These are phyloP conservation scores for Vitis hybrid DNA, from an alignment of 177 flowering plant species.

Conservation along the genomic window DNA sequence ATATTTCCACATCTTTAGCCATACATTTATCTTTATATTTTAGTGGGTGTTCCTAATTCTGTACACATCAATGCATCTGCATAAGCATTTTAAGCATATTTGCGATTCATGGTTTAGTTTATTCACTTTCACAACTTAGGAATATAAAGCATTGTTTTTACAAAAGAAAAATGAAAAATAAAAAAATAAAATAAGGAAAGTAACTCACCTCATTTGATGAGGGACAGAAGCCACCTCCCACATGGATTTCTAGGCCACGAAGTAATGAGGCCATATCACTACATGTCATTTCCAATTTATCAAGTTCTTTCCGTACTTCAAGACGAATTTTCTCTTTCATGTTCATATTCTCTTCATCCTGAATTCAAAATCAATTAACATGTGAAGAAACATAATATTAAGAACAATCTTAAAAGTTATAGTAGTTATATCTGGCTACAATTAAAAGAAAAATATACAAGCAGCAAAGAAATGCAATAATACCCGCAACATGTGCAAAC, in stretches of 20 bases:
- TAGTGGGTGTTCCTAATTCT: too few relatives aligned
- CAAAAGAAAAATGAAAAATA: neutral
- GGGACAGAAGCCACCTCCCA: slow-evolving; percentile 51
- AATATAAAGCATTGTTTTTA: too few relatives aligned
- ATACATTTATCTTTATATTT: too few relatives aligned
- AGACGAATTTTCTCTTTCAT: slow-evolving; percentile 72
- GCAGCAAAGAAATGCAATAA: neutral
- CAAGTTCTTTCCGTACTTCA: slow-evolving; percentile 62
- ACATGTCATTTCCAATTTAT: slow-evolving; percentile 48
- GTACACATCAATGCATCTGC: too few relatives aligned
- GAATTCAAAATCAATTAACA: slow-evolving; percentile 17
- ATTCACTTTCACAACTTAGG: too few relatives aligned
- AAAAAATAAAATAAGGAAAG: neutral
- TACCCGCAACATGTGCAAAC: neutral
- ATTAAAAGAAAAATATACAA: neutral
- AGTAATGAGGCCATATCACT: slow-evolving; percentile 80
- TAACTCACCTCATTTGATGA: slow-evolving; percentile 45
- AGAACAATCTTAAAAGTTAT: neutral
- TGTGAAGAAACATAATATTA: neutral
- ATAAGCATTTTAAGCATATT: too few relatives aligned
- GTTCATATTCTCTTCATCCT: slow-evolving; percentile 75
- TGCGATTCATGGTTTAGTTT: too few relatives aligned
- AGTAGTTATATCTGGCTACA: neutral
- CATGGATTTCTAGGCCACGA: slow-evolving; percentile 64
- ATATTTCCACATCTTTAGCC: too few relatives aligned